Evolutionary conservation across 176 grass and related monocot species (phyloP), one percentile per base, ranked within the genome.

Genomic region (Dactylis glomerata): DNA sequence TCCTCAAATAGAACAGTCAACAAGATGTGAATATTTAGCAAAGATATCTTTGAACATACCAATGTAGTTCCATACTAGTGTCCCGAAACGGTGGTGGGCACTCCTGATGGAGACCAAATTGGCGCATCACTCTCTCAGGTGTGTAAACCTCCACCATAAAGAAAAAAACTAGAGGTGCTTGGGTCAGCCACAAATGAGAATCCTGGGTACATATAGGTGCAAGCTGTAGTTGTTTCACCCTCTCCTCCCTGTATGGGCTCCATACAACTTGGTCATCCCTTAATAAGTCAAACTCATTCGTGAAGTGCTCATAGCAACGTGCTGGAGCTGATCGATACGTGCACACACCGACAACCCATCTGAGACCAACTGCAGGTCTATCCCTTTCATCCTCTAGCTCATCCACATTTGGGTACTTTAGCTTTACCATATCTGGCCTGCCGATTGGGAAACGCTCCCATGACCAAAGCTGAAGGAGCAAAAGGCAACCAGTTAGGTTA

Each of bases 281-380:
- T 81, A 86, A 52, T 46, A 86, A 66, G 68, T 86, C 85, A 3
- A 86, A 86, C 51, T 86, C 77, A 86, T 86, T 86, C 19, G 77
- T 86, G 44, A 86, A 86, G 77, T 86, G 85, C 85, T 86, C 85
- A 55, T 86, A 86, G 32, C 85, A 86, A 86, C 77, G 85, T 65
- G 77, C 85, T 23, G 85, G 85, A 81, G 85, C 85, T 81, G 85
- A 59, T 38, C 85, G 85, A 86, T 79, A 70, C 0, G 77, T 70
- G 9, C 77, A 65, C 77, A 65, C 45, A 15, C 77, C 68, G 12
- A 75, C 77, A 86, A 81, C 85, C 85, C 77, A 86, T 75, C 85
- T 57, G 17, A 74, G 77, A 81, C 85, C 85, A 75, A 86, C 68
- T 42, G 77, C 64, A 44, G 85, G 77, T 81, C 85, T 86, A 81